Base-by-base conservation (phyloP, 352 stramenopile genomes). In the Phytophthora parvispora region DNA sequence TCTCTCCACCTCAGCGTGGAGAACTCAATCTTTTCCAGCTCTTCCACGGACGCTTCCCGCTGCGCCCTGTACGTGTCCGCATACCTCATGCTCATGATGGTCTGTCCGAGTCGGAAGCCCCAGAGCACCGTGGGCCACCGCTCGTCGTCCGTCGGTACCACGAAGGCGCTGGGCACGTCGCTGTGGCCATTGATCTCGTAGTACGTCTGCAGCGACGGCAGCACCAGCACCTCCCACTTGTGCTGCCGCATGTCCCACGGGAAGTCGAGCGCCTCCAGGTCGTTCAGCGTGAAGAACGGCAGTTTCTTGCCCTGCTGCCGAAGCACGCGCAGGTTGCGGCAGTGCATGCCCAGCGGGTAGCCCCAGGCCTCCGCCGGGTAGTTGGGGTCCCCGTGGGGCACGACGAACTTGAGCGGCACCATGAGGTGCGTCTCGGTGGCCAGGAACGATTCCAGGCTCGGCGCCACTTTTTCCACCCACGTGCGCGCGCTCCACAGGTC, bases 81-180 rank as follows among this genome's bases (percentile, higher is more conserved):
- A 50, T 69, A 60, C 28, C 18, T 68, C 5, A 90, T 72, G 28
- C 77, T 74, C 70, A 77, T 89, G 24, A 90, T 66, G 13, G 80
- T 77, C 25, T 70, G 59, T 36, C 84, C 84, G 3, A 89, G 60
- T 48, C 54, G 57, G 32, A 88, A 87, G 2, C 75, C 71, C 54
- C 59, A 68, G 28, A 84, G 58, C 20, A 73, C 4, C 8, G 60
- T 57, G 2, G 76, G 68, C 81, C 81, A 89, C 2, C 66, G 45
- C 0, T 50, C 36, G 54, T 71, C 43, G 18, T 32, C 51, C 9
- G 61, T 64, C 0, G 81, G 71, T 4, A 89, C 72, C 4, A 73
- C 67, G 36, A 86, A 89, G 4, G 22, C 22, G 18, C 60, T 54
- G 10, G 74, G 60, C 0, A 87, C 55, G 32, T 84, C 71, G 25